Base-by-base conservation (phyloP, 345 rosid genomes). In the Hirschfeldia incana region DNA sequence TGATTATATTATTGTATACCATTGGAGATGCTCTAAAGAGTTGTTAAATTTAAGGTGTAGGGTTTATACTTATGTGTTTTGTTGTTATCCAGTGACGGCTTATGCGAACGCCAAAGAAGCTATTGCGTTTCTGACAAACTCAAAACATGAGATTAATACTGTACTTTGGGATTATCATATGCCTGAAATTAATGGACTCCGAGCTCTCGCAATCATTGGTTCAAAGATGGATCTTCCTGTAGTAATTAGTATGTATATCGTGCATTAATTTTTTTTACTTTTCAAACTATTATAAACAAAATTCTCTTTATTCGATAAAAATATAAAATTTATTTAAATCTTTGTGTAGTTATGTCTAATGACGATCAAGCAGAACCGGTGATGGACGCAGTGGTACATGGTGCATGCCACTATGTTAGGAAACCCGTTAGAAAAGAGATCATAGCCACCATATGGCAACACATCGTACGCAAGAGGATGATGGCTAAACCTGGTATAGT, bases 161-260 rank as follows among this genome's bases (percentile, higher is more conserved):
- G 73, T 78, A 55, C 10, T 78, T 44, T 78, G 82, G 82, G 55
- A 73, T 58, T 67, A 44, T 73, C 39, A 78, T 66, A 73, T 73
- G 82, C 69, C 82, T 8, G 17, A 1, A 21, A 17, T 78, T 66
- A 15, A 73, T 73, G 82, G 82, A 46, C 13, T 73, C 26, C 5
- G 73, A 79, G 82, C 82, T 73, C 74, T 79, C 11, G 3, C 44
- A 1, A 28, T 26, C 37, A 57, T 79, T 60, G 44, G 58, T 60
- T 33, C 74, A 15, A 8, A 46, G 55, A 33, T 60, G 69, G 74
- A 67, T 67, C 5, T 73, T 10, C 78, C 78, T 15, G 77, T 79
- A 3, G 39, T 79, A 4, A 21, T 21, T 21, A 73, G 82, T 79
- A 73, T 0, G 82, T 73, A 26, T 39, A 10, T 21, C 13, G 17